These are phyloP conservation scores for Rhodamnia rubescens DNA, from an alignment of 345 rosid genomes.

Conservation along the genomic window DNA sequence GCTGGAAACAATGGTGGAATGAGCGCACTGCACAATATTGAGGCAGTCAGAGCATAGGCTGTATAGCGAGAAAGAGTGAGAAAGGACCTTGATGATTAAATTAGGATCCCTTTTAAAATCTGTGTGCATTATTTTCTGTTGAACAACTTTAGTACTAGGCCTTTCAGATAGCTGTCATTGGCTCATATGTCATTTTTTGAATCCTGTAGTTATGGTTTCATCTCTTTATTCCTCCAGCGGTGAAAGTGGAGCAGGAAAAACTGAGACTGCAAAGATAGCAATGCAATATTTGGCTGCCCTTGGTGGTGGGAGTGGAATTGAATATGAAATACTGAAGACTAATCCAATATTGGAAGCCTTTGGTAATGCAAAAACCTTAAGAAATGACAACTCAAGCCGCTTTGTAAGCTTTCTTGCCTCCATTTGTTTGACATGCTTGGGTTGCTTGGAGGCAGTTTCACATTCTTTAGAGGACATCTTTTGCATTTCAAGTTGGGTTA, in stretches of 20 bases:
- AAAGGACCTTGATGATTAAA: background rate
- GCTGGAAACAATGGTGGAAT: background rate
- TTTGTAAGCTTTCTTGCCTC: conserved; percentile 55
- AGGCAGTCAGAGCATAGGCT: background rate
- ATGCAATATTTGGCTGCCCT: conserved; percentile 99
- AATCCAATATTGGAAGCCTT: conserved; percentile 97
- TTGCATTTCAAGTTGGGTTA: conserved; percentile 3
- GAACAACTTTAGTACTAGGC: background rate
- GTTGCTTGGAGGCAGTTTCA: background rate
- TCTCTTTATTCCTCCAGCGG: conserved; percentile 50
- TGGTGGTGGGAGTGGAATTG: conserved; percentile 99
- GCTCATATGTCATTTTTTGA: background rate
- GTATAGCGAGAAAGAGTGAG: background rate
- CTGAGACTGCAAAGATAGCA: conserved; percentile 98
- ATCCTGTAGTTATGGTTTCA: background rate
- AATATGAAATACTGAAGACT: conserved; percentile 90
- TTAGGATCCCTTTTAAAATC: background rate
- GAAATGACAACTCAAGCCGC: conserved; percentile 98
- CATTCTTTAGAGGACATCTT: background rate
- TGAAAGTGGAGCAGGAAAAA: conserved; percentile 99
- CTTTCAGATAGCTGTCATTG: background rate
- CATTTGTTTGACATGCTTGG: background rate
- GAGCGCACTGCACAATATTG: background rate
- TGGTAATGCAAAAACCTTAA: conserved; percentile 94
- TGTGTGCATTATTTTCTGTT: background rate